Percentiles rank a stretch among this genome's conserved stretches.
These are phyloP conservation scores for Pyrenophora tritici-repentis DNA, from an alignment of 2,329 filamentous ascomycete genomes.

Conservation along the genomic window DNA sequence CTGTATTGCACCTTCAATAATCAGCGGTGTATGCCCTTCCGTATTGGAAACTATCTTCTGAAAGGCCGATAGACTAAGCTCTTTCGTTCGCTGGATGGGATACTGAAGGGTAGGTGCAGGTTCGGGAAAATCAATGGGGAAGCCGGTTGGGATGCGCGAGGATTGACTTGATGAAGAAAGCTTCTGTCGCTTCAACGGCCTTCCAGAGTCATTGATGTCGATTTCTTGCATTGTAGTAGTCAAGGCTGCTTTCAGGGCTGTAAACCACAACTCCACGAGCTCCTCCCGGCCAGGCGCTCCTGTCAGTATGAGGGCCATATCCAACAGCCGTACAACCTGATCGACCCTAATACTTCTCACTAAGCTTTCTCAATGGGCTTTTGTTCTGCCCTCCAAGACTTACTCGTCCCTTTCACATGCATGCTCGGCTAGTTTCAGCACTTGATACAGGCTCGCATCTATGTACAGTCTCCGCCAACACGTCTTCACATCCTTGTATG, in stretches of 20 bases:
- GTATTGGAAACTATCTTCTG: conserved; percentile 31
- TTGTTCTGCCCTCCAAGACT: background rate
- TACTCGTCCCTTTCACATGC: background rate
- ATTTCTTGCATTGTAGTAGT: background rate
- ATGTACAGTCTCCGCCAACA: conserved; percentile 75
- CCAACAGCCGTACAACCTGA: conserved; percentile 67
- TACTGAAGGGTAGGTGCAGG: conserved; percentile 16
- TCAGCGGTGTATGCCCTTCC: conserved; percentile 57
- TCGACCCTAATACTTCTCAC: conserved; percentile 55
- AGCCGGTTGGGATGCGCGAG: conserved; percentile 15
- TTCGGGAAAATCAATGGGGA: conserved; percentile 18
- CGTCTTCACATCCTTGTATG: conserved; percentile 67
- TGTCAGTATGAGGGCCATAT: conserved; percentile 76
- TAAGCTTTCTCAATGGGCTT: conserved; percentile 19
- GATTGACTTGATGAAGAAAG: background rate
- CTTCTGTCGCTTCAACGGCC: conserved; percentile 27
- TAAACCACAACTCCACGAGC: conserved; percentile 56
- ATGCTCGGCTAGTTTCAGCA: conserved; percentile 43
- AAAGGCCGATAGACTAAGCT: conserved; percentile 33
- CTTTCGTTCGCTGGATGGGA: conserved; percentile 27
- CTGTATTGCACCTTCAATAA: conserved; percentile 68
- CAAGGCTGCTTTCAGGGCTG: conserved; percentile 49
- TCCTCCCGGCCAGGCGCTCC: conserved; percentile 46
- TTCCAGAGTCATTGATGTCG: background rate
- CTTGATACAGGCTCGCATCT: conserved; percentile 70